phyloP scores from a whole-genome alignment of 441 rosid species.

The Erodium moschatum region DNA sequence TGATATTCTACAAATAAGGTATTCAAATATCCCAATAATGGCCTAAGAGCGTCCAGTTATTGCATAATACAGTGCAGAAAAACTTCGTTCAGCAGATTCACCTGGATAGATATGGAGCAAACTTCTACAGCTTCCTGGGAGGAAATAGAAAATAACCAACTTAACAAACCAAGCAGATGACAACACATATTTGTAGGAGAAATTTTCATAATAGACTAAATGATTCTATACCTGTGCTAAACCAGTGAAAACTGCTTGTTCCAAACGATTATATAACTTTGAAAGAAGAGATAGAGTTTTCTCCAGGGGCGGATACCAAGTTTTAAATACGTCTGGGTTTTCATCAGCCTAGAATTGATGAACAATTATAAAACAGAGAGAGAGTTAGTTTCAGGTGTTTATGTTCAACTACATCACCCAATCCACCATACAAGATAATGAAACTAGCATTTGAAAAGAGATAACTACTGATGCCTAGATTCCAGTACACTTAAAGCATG shows the following conservation, averaged over 20 bases:
- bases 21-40: not conserved
- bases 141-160: constrained; percentile 22
- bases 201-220: constrained; percentile 10
- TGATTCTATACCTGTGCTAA: constrained; percentile 70
- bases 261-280: constrained; percentile 77
- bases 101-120: constrained; percentile 82
- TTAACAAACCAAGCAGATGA: constrained; percentile 11
- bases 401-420: constrained; percentile 13
- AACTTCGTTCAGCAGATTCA: constrained; percentile 34
- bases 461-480: not conserved
- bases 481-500: not conserved
- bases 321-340: constrained; percentile 53
- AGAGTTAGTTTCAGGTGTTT: not conserved
- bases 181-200: not conserved
- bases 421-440: not conserved
- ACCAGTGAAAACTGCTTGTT: constrained; percentile 83
- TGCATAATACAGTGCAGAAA: constrained; percentile 1
- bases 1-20: not conserved
- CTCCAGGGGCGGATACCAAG: constrained; percentile 95
- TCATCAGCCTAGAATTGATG: constrained; percentile 47
- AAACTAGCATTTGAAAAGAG: not conserved
- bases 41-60: not conserved
- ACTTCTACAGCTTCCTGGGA: constrained; percentile 92
- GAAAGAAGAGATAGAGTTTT: constrained; percentile 86
- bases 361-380: constrained; percentile 4